Evolutionary conservation across 2,329 filamentous ascomycete species (phyloP).

Genomic region (Phialophora expanda): DNA sequence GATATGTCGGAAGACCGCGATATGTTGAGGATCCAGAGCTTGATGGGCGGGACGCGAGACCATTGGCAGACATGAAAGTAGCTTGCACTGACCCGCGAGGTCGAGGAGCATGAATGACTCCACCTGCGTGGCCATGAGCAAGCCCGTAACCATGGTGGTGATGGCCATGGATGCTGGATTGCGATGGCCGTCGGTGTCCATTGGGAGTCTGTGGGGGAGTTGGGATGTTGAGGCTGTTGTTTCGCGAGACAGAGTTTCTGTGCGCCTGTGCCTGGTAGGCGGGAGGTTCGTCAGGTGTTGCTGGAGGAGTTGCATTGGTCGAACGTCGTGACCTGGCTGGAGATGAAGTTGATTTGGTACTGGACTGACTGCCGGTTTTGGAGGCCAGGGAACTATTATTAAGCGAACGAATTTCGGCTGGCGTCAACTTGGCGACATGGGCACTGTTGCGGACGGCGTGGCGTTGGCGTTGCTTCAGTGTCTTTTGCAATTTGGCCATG

Average conservation of each 20-base stretch:
- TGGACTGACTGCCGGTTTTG: slow-evolving; percentile 33
- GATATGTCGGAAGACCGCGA: slow-evolving; percentile 36
- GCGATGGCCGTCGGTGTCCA: slow-evolving; percentile 30
- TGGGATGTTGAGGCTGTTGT: slow-evolving; percentile 28
- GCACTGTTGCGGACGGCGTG: slow-evolving; percentile 30
- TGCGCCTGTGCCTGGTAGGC: slow-evolving; percentile 16
- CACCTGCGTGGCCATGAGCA: slow-evolving; percentile 22
- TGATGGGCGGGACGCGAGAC: slow-evolving; percentile 34
- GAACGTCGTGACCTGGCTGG: slow-evolving; percentile 25
- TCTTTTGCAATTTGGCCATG: slow-evolving; percentile 40
- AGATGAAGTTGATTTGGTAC: slow-evolving; percentile 29
- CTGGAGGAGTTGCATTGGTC: slow-evolving; percentile 33
- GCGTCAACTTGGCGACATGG: slow-evolving; percentile 38
- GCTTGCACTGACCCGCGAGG: slow-evolving; percentile 34
- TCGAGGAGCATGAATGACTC: slow-evolving; percentile 34
- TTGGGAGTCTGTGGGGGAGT: slow-evolving; percentile 35
- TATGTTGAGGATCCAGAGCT: slow-evolving; percentile 37
- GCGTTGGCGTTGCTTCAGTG: slow-evolving; percentile 37
- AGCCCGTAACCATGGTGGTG: slow-evolving; percentile 11
- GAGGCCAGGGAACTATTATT: slow-evolving; percentile 36
- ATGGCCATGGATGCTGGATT: slow-evolving; percentile 31
- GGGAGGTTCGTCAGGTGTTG: slow-evolving; percentile 31
- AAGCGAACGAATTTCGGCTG: slow-evolving; percentile 39
- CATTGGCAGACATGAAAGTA: slow-evolving; percentile 30
- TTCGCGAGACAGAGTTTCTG: slow-evolving; percentile 25